These are phyloP conservation scores for Trichoderma arundinaceum DNA, from an alignment of 2,329 filamentous ascomycete genomes.

Conservation along the genomic window DNA sequence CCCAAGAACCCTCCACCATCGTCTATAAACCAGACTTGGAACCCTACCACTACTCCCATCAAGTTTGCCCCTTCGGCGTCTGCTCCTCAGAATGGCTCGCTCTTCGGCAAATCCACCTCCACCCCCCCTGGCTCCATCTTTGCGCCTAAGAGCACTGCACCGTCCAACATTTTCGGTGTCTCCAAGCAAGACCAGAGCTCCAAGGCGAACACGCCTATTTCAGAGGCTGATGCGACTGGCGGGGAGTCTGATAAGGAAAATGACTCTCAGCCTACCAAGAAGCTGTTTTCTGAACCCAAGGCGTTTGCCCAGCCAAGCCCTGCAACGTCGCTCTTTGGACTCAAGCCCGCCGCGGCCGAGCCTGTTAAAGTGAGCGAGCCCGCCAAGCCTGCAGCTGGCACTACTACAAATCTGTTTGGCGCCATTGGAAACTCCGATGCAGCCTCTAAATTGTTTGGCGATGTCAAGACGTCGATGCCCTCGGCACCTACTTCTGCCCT, in stretches of 20 bases:
- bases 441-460: slow-evolving; percentile 48
- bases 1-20: slow-evolving; percentile 39
- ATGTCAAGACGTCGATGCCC: slow-evolving; percentile 40
- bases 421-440: slow-evolving; percentile 43
- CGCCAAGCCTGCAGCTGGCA: slow-evolving; percentile 37
- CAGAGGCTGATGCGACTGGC: slow-evolving; percentile 44
- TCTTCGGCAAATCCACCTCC: slow-evolving; percentile 43
- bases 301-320: slow-evolving; percentile 40
- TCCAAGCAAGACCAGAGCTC: slow-evolving; percentile 40
- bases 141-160: slow-evolving; percentile 44
- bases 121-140: slow-evolving; percentile 45
- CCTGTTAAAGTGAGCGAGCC: slow-evolving; percentile 36
- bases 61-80: slow-evolving; percentile 54
- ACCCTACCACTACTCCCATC: slow-evolving; percentile 58
- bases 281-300: slow-evolving; percentile 41
- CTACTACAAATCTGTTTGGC: slow-evolving; percentile 48
- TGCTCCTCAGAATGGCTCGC: slow-evolving; percentile 38
- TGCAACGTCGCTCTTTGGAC: slow-evolving; percentile 43
- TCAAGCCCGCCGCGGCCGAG: slow-evolving; percentile 42
- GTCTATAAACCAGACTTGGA: slow-evolving; percentile 49
- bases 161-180: slow-evolving; percentile 47
- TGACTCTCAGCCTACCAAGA: slow-evolving; percentile 46
- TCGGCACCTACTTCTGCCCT: slow-evolving; percentile 32
- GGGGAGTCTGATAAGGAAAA: slow-evolving; percentile 55
- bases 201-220: slow-evolving; percentile 35